Percentiles rank a stretch among this genome's conserved stretches.
Evolutionary conservation across 257 asterid genomes (phyloP).

Genomic region (Henckelia pumila): DNA sequence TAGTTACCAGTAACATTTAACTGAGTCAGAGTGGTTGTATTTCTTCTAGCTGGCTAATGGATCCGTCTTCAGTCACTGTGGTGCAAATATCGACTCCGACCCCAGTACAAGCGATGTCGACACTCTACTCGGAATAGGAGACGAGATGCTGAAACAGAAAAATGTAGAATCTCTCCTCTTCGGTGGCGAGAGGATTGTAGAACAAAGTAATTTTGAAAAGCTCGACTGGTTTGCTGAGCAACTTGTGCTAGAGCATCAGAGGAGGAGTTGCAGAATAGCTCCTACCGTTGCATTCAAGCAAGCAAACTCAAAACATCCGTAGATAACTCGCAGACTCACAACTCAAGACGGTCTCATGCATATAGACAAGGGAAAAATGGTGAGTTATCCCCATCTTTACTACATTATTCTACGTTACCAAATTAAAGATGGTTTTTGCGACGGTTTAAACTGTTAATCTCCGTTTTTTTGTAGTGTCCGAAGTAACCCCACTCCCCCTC

Average conservation of each 20-base stretch:
- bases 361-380: slow-evolving; percentile 24
- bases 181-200: slow-evolving; percentile 75
- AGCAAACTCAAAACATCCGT: slow-evolving; percentile 39
- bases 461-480: no score
- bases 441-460: no score
- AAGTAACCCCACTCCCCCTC: no score
- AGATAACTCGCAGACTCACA: slow-evolving; percentile 8
- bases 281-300: slow-evolving; percentile 94
- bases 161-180: slow-evolving; percentile 80
- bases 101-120: slow-evolving; percentile 63
- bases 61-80: slow-evolving; percentile 55
- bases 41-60: slow-evolving; percentile 55
- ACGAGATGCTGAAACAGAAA: slow-evolving; percentile 83
- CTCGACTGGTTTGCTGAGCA: slow-evolving; percentile 91
- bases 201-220: slow-evolving; percentile 71
- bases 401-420: neutral
- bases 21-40: neutral
- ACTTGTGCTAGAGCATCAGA: slow-evolving; percentile 86
- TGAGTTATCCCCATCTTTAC: neutral
- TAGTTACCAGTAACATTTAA: neutral
- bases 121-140: slow-evolving; percentile 54
- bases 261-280: slow-evolving; percentile 88
- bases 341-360: neutral
- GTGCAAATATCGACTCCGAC: slow-evolving; percentile 58
- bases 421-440: neutral